Evolutionary conservation across 768 basidiomycete genomes (phyloP).

Genomic region (Cytidiella melzeri): DNA sequence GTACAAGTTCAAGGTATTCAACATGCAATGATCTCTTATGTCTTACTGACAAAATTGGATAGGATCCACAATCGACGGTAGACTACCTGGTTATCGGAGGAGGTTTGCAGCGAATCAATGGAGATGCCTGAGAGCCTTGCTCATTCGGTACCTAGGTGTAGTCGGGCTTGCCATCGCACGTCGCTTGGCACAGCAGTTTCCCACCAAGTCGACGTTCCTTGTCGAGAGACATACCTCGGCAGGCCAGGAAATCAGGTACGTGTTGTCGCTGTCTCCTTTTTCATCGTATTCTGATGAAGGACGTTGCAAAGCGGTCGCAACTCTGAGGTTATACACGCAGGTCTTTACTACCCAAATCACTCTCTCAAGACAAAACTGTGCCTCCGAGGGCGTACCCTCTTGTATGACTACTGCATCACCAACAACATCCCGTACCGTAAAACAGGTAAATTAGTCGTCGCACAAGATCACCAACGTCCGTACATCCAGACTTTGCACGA

Average conservation of each 20-base stretch:
- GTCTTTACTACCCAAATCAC: constrained; percentile 75
- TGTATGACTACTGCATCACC: constrained; percentile 69
- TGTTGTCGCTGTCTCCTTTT: background rate
- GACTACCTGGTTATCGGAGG: constrained; percentile 89
- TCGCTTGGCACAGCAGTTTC: constrained; percentile 57
- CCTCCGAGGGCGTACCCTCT: constrained; percentile 75
- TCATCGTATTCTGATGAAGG: background rate
- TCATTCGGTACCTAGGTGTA: constrained; percentile 44
- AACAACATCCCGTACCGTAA: constrained; percentile 63
- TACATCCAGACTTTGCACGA: constrained; percentile 68
- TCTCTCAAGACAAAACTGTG: constrained; percentile 87
- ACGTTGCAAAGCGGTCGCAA: constrained; percentile 66
- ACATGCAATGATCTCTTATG: too few relatives aligned
- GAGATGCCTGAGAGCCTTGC: background rate
- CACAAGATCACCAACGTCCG: constrained; percentile 51
- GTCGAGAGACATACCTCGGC: constrained; percentile 39
- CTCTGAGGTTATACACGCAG: constrained; percentile 93
- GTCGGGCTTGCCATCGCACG: constrained; percentile 86
- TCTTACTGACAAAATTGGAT: too few relatives aligned
- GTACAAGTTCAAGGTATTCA: constrained; percentile 61
- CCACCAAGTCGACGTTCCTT: constrained; percentile 40
- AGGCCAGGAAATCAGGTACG: constrained; percentile 84
- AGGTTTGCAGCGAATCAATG: constrained; percentile 36
- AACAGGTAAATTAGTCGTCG: constrained; percentile 89
- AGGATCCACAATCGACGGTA: constrained; percentile 65